A percentile compares a stretch with the other conserved stretches of the same genome.
Evolutionary conservation across 2,329 filamentous ascomycete species (phyloP).

Genomic region (Colletotrichum graminicola): DNA sequence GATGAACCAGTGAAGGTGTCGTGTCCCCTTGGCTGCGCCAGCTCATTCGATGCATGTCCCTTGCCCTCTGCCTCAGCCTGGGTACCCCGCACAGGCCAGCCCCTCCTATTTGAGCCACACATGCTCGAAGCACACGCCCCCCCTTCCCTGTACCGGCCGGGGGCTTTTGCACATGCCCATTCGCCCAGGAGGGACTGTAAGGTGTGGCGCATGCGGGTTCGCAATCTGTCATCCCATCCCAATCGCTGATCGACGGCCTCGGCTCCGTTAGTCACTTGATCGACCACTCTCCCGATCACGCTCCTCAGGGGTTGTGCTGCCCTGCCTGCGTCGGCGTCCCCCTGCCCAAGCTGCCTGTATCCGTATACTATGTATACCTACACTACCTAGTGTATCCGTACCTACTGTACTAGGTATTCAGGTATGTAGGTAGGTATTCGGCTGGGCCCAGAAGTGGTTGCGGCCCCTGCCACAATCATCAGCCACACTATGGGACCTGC

Average conservation of each 20-base stretch:
- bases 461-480: conserved; percentile 6
- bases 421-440: too few species aligned
- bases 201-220: conserved; percentile 34
- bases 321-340: conserved; percentile 22
- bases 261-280: conserved; percentile 39
- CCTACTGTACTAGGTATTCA: too few species aligned
- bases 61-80: conserved; percentile 10
- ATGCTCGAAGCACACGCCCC: conserved; percentile 12
- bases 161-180: conserved; percentile 25
- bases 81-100: conserved; percentile 34
- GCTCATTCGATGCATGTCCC: conserved; percentile 27
- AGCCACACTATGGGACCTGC: conserved; percentile 31
- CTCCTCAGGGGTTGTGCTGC: conserved; percentile 29
- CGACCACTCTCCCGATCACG: conserved; percentile 36
- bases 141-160: not conserved
- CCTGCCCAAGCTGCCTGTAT: conserved; percentile 15
- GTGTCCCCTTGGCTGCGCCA: conserved; percentile 23
- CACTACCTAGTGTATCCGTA: too few species aligned
- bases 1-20: conserved; percentile 24
- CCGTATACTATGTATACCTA: not conserved
- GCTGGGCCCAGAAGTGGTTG: conserved; percentile 7
- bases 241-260: conserved; percentile 41
- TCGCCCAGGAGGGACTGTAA: conserved; percentile 30
- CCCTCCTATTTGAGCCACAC: conserved; percentile 27
- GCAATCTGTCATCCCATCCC: conserved; percentile 40